A percentile compares a stretch with the other conserved stretches of the same genome.
phyloP scores from a whole-genome alignment of 371 early-diverging fungal species.

The Neoconidiobolus thromboides region DNA sequence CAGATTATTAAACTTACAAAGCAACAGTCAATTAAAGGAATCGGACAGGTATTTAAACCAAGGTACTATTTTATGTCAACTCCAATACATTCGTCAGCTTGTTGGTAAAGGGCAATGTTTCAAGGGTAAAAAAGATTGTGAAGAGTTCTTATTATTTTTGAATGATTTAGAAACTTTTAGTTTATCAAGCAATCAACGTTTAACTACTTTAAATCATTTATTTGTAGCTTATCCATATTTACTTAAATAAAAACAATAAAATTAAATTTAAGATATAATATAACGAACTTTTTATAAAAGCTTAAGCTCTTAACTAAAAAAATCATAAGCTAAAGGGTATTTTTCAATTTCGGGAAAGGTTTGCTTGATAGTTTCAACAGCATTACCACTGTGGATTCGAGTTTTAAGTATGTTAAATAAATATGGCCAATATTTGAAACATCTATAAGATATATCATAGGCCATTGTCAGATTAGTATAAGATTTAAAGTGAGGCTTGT shows the following conservation, averaged over 20 bases:
- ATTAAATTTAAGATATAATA: too few species aligned
- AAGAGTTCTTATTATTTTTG: neutral
- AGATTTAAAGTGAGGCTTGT: too few species aligned
- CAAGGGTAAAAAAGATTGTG: neutral
- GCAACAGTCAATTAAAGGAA: neutral
- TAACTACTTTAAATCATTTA: neutral
- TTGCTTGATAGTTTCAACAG: too few species aligned
- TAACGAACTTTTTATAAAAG: too few species aligned
- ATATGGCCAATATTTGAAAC: too few species aligned
- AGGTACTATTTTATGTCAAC: neutral
- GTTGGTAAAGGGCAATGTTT: neutral
- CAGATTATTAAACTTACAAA: neutral
- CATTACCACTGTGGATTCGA: too few species aligned
- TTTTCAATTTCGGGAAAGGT: too few species aligned
- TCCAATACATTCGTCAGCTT: slow-evolving; percentile 1
- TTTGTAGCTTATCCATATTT: neutral
- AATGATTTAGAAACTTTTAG: neutral
- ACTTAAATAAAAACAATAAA: neutral
- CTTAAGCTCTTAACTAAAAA: too few species aligned
- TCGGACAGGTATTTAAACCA: neutral
- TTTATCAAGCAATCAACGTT: neutral
- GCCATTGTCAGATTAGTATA: too few species aligned
- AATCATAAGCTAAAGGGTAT: too few species aligned
- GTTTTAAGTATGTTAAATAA: too few species aligned
- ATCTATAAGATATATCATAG: too few species aligned